A percentile compares a stretch with the other conserved stretches of the same genome.
Evolutionary conservation across 2,329 filamentous ascomycete genomes (phyloP).

Genomic region (Venturiaceae sp.): DNA sequence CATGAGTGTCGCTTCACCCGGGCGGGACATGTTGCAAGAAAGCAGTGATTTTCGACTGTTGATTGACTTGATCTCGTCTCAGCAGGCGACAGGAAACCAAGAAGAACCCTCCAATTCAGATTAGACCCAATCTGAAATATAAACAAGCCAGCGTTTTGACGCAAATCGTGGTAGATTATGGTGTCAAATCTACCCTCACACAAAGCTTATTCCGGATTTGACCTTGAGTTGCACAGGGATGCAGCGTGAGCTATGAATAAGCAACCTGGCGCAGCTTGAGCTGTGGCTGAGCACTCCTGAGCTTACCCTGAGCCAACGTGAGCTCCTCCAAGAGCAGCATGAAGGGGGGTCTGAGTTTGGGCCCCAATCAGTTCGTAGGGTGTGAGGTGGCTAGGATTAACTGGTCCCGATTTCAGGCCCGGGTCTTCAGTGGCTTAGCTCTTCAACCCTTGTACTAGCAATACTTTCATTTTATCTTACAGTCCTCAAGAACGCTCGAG

Average conservation of each 20-base stretch:
- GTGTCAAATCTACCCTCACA: neutral
- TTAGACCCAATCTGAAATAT: too few relatives aligned
- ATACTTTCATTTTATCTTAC: neutral
- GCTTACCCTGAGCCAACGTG: neutral
- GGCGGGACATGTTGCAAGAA: too few relatives aligned
- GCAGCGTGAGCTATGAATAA: too few relatives aligned
- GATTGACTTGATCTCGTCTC: too few relatives aligned
- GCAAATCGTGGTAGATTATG: neutral
- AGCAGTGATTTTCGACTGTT: too few relatives aligned
- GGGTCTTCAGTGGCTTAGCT: neutral
- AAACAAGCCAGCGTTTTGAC: too few relatives aligned
- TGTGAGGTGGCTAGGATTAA: neutral
- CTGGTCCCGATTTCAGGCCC: neutral
- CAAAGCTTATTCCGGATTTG: neutral
- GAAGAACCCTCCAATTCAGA: too few relatives aligned
- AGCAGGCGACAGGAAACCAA: too few relatives aligned
- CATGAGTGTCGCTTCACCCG: too few relatives aligned
- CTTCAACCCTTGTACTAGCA: neutral
- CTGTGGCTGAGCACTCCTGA: neutral
- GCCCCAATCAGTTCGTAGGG: neutral
- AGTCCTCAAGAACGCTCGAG: neutral
- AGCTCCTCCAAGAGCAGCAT: neutral
- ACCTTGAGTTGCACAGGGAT: neutral
- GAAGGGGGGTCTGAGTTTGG: neutral
- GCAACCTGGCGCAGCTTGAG: too few relatives aligned